Evolutionary conservation across 1,284 basidiomycete genomes (phyloP).

Genomic region (Leccinum griseonigrum): DNA sequence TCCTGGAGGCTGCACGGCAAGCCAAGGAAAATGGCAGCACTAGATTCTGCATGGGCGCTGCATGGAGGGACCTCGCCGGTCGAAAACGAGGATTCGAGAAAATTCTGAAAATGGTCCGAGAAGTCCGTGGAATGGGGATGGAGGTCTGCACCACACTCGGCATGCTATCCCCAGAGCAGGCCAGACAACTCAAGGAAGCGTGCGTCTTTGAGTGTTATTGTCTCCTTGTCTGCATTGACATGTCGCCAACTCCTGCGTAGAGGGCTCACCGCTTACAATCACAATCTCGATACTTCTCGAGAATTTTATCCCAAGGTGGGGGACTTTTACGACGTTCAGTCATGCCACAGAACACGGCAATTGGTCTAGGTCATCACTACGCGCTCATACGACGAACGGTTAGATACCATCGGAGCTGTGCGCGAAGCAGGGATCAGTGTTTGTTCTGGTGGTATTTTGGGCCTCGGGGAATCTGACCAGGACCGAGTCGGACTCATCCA

Average conservation of each 20-base stretch:
- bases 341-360: conserved; percentile 4
- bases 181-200: conserved; percentile 92
- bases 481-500: conserved; percentile 94
- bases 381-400: conserved; percentile 90
- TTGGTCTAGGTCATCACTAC: conserved; percentile 84
- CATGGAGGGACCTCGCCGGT: conserved; percentile 96
- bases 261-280: conserved; percentile 96
- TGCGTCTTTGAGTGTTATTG: conserved; percentile 37
- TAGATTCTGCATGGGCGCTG: conserved; percentile 98
- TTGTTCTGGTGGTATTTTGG: conserved; percentile 95
- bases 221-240: not conserved
- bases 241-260: conserved; percentile 36
- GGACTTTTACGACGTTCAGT: conserved; percentile 1
- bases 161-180: conserved; percentile 94
- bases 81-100: conserved; percentile 93
- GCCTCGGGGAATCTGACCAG: conserved; percentile 87
- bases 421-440: conserved; percentile 96
- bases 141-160: conserved; percentile 98
- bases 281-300: conserved; percentile 97
- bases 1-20: conserved; percentile 85
- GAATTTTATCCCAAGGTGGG: conserved; percentile 91
- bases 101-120: conserved; percentile 91
- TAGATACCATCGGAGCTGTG: conserved; percentile 88
- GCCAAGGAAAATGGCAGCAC: conserved; percentile 97
- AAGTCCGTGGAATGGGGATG: conserved; percentile 89